Evolutionary conservation across 1,139 yeast species (phyloP), one percentile per base, ranked within the genome.

Genomic region (Pichia sp.): DNA sequence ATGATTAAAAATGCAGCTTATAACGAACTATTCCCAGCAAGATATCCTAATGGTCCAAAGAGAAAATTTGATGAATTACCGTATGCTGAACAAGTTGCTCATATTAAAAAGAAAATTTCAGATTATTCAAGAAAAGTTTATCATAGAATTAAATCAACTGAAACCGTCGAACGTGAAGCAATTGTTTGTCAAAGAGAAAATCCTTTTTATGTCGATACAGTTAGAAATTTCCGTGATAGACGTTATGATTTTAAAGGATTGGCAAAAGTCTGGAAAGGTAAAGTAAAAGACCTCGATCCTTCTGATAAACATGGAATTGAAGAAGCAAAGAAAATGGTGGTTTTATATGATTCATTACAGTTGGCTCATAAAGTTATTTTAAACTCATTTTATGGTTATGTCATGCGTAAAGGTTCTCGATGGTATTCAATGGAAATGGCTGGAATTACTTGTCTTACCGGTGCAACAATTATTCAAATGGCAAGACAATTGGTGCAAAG

Each of bases 351-450:
- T 60, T 92, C 98, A 1, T 71, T 94, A 53, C 99, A 94, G 66
- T 73, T 94, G 53, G 98, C 98, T 0, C 98, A 94, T 63, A 94
- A 94, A 60, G 97, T 92, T 58, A 94, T 94, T 68, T 73, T 94
- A 58, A 94, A 94, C 60, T 92, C 98, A 0, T 94, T 94, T 61
- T 94, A 94, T 58, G 99, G 99, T 39, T 94, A 94, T 60, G 98
- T 92, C 24, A 94, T 94, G 98, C 78, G 99, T 66, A 94, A 92
- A 60, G 99, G 98, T 31, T 90, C 97, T 0, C 75, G 99, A 51
- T 94, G 99, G 99, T 94, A 90, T 59, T 92, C 98, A 0, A 90
- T 94, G 95, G 98, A 92, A 65, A 94, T 94, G 98, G 99, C 98
- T 0, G 99, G 98, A 51, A 95, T 94, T 20, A 94, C 99, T 0